Base-by-base conservation (phyloP, 345 rosid species). In the Ricinus communis region DNA sequence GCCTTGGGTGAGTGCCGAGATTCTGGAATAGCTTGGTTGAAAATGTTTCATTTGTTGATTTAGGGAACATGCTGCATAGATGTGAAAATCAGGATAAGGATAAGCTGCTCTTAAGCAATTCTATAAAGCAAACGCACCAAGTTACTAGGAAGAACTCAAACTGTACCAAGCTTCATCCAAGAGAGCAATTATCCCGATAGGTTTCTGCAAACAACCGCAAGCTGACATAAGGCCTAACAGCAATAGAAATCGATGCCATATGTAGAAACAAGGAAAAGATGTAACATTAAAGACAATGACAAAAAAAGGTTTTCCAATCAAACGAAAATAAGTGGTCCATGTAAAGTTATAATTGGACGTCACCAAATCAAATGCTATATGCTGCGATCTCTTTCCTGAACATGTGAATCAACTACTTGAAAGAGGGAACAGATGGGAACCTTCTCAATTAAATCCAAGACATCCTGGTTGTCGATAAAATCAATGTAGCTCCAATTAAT, bases 401-500 rank as follows among this genome's bases (percentile, higher is more conserved):
- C 24, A 50, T 31, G 18, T 33, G 10, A 14, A 40, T 41, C 4
- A 24, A 43, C 12, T 27, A 19, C 47, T 68, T 69, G 12, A 60
- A 51, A 53, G 47, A 71, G 62, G 58, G 11, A 56, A 40, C 55
- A 73, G 68, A 73, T 52, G 50, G 72, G 70, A 72, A 95, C 99
- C 99, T 95, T 95, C 83, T 95, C 99, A 68, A 95, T 95, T 77
- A 95, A 83, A 82, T 95, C 99, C 79, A 95, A 73, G 63, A 95
- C 97, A 82, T 95, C 99, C 82, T 95, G 99, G 76, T 95, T 95
- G 87, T 95, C 99, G 55, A 95, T 84, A 78, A 95, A 95, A 71
- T 95, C 99, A 59, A 95, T 95, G 72, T 95, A 95, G 83, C 99
- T 95, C 99, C 99, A 95, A 66, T 92, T 85, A 72, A 95, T 95